phyloP scores from a whole-genome alignment of 1,284 basidiomycete genomes.

The Exobasidium cylindrosporum region DNA sequence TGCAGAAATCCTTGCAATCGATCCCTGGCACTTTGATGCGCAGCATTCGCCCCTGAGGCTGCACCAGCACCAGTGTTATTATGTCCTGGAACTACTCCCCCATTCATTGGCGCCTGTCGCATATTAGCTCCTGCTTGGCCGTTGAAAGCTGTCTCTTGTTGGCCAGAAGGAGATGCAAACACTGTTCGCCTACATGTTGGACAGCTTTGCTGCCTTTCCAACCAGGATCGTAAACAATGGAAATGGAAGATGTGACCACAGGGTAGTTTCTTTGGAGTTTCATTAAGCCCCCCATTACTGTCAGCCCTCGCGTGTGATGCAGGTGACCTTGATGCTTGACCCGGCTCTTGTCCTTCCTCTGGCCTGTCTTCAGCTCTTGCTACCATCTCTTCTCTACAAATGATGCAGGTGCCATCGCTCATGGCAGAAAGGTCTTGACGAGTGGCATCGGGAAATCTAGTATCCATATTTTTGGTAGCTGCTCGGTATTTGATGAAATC shows the following conservation, averaged over 20 bases:
- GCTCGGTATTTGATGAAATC: slow-evolving; percentile 85
- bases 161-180: slow-evolving; percentile 60
- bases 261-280: slow-evolving; percentile 89
- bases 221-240: slow-evolving; percentile 92
- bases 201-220: slow-evolving; percentile 87
- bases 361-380: slow-evolving; percentile 19
- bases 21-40: slow-evolving; percentile 7
- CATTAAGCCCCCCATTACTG: slow-evolving; percentile 63
- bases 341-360: neutral
- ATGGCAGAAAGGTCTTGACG: slow-evolving; percentile 72
- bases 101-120: neutral
- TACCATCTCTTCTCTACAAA: slow-evolving; percentile 94
- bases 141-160: neutral
- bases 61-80: slow-evolving; percentile 16
- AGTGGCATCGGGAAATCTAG: slow-evolving; percentile 90
- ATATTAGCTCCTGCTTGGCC: neutral
- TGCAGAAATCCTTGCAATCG: slow-evolving; percentile 28
- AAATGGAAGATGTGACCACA: slow-evolving; percentile 99
- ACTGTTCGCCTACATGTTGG: slow-evolving; percentile 94
- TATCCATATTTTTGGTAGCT: slow-evolving; percentile 95
- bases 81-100: neutral
- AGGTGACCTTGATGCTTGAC: neutral
- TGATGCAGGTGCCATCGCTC: slow-evolving; percentile 91
- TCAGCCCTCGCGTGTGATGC: neutral
- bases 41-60: slow-evolving; percentile 1